Base-by-base conservation (phyloP, 352 stramenopile species). In the Hyaloperonospora arabidopsidis region DNA sequence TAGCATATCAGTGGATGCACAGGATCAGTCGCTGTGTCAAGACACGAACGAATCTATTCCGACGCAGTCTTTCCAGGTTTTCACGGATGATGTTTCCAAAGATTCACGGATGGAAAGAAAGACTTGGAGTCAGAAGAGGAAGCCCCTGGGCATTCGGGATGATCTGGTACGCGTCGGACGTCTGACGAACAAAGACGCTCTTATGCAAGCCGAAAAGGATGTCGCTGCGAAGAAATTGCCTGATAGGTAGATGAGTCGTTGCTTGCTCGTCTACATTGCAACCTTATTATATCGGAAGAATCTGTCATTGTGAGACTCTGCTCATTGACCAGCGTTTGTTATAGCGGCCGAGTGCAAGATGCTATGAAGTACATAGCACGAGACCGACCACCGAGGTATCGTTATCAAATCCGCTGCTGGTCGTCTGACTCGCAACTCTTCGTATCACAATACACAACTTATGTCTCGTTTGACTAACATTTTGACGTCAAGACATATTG, bases 111-210 rank as follows among this genome's bases (percentile, higher is more conserved):
- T 53, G 36, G 66, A 52, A 55, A 68, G 44, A 12, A 80, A 68
- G 49, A 57, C 48, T 8, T 67, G 57, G 53, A 52, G 49, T 36
- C 62, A 74, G 29, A 67, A 70, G 25, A 75, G 82, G 38, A 90
- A 90, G 45, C 70, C 82, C 5, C 65, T 93, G 0, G 75, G 68
- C 22, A 70, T 59, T 35, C 80, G 82, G 21, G 79, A 93, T 23
- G 82, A 93, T 43, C 69, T 93, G 45, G 65, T 81, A 15, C 66
- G 59, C 13, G 54, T 62, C 43, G 71, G 66, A 17, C 67, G 77
- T 23, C 44, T 88, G 22, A 92, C 81, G 22, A 90, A 94, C 67
- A 89, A 86, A 55, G 84, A 94, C 53, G 69, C 78, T 52, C 59
- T 94, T 36, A 63, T 89, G 74, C 67, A 84, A 61, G 65, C 57